Percentiles rank a stretch among this genome's conserved stretches.
phyloP scores from a whole-genome alignment of 306 rosid species.

The Citrullus amarus region DNA sequence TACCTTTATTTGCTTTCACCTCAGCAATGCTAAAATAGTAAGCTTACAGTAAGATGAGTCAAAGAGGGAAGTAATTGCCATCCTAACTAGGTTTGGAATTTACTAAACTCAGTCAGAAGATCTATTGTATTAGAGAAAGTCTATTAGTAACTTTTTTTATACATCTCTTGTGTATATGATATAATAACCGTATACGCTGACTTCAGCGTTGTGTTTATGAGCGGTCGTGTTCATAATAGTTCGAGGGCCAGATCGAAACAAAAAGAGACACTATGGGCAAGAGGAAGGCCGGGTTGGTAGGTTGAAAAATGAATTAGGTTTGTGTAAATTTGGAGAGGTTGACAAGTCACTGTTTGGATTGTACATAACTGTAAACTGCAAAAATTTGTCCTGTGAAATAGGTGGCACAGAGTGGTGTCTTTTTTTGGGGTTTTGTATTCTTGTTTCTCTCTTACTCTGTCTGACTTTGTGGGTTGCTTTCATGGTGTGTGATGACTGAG shows the following conservation, averaged over 20 bases:
- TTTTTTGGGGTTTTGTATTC: not conserved
- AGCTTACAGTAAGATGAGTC: not conserved
- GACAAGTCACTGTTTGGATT: constrained; percentile 4
- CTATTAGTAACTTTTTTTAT: no score
- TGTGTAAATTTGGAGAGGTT: not conserved
- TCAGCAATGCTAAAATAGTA: not conserved
- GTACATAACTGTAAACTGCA: constrained; percentile 6
- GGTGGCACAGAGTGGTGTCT: constrained; percentile 3
- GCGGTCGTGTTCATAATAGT: not conserved
- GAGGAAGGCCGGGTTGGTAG: not conserved
- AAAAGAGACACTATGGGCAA: not conserved
- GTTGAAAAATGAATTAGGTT: not conserved
- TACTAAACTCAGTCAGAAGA: not conserved
- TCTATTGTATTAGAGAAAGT: not conserved
- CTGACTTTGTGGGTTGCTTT: constrained; percentile 1
- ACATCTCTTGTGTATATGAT: no score
- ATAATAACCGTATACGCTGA: no score
- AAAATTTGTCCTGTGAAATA: not conserved
- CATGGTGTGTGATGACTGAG: not conserved
- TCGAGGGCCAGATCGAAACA: not conserved
- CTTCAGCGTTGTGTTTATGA: not conserved
- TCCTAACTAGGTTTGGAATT: not conserved
- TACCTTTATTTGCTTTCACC: not conserved
- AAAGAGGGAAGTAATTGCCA: not conserved
- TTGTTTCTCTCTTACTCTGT: not conserved